A percentile compares a stretch with the other conserved stretches of the same genome.
Conservation (phyloP, 2,329 filamentous ascomycete genomes). For the Colletotrichum horii region DNA sequence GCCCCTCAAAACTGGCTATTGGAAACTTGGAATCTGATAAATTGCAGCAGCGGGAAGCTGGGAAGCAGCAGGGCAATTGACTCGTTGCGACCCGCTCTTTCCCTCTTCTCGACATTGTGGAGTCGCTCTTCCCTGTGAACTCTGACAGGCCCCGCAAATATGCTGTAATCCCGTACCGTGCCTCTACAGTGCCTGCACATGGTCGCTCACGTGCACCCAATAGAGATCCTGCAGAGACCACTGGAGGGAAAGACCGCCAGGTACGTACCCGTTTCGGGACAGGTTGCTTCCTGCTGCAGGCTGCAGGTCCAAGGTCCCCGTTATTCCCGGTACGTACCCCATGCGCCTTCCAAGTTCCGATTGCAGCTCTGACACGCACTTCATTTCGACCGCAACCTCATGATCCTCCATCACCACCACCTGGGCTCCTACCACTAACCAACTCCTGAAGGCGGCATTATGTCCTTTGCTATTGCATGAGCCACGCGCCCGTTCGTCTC, state of each 20-base stretch:
- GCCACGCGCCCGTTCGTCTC: background rate
- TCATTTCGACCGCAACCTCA: background rate
- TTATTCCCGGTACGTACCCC: background rate
- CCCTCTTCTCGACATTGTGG: background rate
- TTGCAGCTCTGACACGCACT: constrained; percentile 4
- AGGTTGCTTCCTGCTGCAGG: background rate
- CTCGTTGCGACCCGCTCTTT: constrained; percentile 9
- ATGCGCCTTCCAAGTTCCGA: constrained; percentile 13
- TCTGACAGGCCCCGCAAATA: background rate
- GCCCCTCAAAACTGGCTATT: background rate
- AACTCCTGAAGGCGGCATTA: background rate
- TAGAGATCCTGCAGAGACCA: background rate
- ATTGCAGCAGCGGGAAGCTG: background rate
- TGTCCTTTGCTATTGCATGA: background rate
- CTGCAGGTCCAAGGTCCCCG: background rate
- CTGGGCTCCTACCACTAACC: background rate
- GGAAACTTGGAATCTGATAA: constrained; percentile 5
- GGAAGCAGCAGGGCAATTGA: constrained; percentile 6
- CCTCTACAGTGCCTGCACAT: background rate
- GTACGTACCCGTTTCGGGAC: background rate
- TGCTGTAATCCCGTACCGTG: constrained; percentile 4
- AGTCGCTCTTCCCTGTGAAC: background rate
- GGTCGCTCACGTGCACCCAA: background rate
- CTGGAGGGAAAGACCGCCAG: background rate
- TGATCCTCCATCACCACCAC: background rate